Evolutionary conservation across 768 basidiomycete species (phyloP).

Genomic region (Leccinum boreale): DNA sequence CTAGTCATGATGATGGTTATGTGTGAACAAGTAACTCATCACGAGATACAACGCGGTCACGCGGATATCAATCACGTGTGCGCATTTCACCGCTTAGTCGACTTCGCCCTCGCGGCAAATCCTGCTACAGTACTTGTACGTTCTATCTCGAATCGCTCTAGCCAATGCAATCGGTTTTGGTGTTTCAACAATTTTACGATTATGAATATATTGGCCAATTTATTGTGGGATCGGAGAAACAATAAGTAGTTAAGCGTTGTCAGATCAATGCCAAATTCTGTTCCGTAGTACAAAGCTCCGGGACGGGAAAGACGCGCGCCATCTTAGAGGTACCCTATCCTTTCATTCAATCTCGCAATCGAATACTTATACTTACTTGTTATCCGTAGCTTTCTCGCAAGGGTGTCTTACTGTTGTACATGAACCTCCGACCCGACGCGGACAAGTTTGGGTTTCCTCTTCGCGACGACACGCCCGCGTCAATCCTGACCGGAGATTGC

Average conservation of each 20-base stretch:
- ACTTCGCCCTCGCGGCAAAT: too few species aligned
- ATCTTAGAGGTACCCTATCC: neutral
- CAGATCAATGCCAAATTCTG: neutral
- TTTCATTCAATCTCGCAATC: neutral
- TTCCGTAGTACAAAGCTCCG: neutral
- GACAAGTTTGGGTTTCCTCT: too few species aligned
- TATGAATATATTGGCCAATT: too few species aligned
- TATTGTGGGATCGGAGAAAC: too few species aligned
- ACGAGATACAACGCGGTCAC: neutral
- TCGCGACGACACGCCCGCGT: neutral
- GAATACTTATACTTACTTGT: neutral
- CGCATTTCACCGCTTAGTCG: neutral
- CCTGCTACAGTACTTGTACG: too few species aligned
- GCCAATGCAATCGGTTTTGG: too few species aligned
- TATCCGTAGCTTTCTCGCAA: neutral
- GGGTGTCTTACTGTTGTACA: neutral
- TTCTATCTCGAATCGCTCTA: too few species aligned
- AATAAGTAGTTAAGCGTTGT: too few species aligned
- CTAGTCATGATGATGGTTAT: slow-evolving; percentile 19
- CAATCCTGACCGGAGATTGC: neutral
- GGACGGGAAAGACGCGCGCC: neutral
- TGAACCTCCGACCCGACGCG: neutral
- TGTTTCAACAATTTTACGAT: too few species aligned
- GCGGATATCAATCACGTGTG: slow-evolving; percentile 24
- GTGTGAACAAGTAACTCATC: neutral